A percentile compares a stretch with the other conserved stretches of the same genome.
Conservation (phyloP, 305 asterid species). For the Fraxinus floribunda region DNA sequence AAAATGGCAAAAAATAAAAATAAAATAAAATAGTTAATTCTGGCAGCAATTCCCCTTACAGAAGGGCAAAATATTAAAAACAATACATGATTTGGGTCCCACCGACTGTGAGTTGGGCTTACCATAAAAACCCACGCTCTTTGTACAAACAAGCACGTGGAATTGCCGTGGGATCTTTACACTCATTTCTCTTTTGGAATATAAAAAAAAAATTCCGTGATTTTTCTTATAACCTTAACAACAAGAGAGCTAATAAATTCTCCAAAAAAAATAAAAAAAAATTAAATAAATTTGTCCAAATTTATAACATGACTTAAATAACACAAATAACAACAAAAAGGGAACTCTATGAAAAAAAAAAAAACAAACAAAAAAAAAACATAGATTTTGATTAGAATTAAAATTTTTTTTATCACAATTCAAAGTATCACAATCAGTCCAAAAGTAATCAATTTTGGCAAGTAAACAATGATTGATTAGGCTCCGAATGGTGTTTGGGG, state of each 20-base stretch:
- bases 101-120: slow-evolving; percentile 9
- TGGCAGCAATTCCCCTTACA: background rate
- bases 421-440: background rate
- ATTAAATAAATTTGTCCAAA: no score
- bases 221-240: no score
- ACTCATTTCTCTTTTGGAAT: background rate
- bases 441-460: background rate
- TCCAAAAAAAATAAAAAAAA: no score
- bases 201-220: no score
- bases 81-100: background rate
- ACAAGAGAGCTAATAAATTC: no score
- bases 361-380: no score
- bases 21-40: no score
- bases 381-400: no score
- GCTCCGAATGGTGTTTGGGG: background rate
- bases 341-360: background rate
- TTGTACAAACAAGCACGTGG: slow-evolving; percentile 14
- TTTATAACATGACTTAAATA: background rate
- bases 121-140: background rate
- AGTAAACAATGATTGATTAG: background rate
- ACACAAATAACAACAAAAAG: background rate
- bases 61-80: background rate
- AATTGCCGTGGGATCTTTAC: slow-evolving; percentile 36
- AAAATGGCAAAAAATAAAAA: no score
- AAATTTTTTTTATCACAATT: background rate